Evolutionary conservation across 225 moss, liverwort and hornwort species (phyloP).

Genomic region (Sphagnum tenellum): DNA sequence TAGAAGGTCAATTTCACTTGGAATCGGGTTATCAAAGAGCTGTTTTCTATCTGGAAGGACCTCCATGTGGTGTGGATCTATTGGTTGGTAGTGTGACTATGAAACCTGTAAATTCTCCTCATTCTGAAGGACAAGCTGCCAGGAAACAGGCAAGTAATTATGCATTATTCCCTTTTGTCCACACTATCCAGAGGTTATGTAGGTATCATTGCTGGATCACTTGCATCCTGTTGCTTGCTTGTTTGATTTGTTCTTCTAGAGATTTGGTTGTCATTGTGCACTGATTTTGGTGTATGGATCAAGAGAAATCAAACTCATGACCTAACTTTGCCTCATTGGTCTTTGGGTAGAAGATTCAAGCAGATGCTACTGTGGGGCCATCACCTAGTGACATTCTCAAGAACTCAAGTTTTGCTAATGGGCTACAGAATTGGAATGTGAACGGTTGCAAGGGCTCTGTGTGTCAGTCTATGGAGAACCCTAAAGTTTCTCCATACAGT

Average conservation of each 20-base stretch:
- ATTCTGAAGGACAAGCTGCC: constrained; percentile 13
- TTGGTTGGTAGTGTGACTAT: constrained; percentile 59
- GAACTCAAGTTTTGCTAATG: constrained; percentile 64
- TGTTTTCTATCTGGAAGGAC: constrained; percentile 79
- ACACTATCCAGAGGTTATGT: too few species aligned
- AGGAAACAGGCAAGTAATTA: constrained; percentile 21
- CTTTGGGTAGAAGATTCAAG: too few species aligned
- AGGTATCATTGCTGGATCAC: too few species aligned
- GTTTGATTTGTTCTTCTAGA: too few species aligned
- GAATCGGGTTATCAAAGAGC: constrained; percentile 32
- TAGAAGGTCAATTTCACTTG: constrained; percentile 61
- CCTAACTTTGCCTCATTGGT: too few species aligned
- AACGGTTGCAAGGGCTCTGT: constrained; percentile 57
- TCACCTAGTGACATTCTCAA: constrained; percentile 17
- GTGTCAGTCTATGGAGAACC: constrained; percentile 37
- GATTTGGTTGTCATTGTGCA: too few species aligned
- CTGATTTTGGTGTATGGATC: too few species aligned
- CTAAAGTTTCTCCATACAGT: constrained; percentile 46
- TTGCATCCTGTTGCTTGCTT: too few species aligned
- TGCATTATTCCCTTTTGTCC: too few species aligned
- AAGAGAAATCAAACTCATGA: too few species aligned
- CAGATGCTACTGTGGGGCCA: too few species aligned
- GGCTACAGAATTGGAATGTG: constrained; percentile 58
- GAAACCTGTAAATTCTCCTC: constrained; percentile 14
- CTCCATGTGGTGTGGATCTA: constrained; percentile 60